These are phyloP conservation scores for Ceratocystis ficicola DNA, from an alignment of 2,329 filamentous ascomycete species.

Conservation along the genomic window DNA sequence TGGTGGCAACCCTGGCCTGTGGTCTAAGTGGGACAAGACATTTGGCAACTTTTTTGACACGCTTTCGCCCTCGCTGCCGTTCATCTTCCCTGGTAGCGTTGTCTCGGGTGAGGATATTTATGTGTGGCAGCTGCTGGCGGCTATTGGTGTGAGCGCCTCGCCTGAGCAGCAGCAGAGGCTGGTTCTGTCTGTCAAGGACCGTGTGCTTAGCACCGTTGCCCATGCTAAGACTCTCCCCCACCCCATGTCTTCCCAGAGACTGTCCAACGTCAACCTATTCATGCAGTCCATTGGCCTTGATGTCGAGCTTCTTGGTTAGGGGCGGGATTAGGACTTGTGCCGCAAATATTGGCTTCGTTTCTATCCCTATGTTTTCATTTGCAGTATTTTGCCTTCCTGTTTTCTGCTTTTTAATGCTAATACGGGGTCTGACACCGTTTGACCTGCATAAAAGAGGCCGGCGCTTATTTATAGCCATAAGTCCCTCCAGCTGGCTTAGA, in stretches of 20 bases:
- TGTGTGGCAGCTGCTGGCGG: constrained; percentile 94
- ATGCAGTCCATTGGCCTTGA: constrained; percentile 98
- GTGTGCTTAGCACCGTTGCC: constrained; percentile 87
- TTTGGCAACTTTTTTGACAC: constrained; percentile 82
- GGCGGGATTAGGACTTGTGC: neutral
- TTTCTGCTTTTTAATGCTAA: constrained; percentile 3
- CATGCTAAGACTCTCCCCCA: constrained; percentile 80
- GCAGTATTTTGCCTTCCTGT: constrained; percentile 7
- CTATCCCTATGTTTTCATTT: constrained; percentile 15
- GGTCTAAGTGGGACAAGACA: constrained; percentile 69
- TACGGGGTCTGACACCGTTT: neutral
- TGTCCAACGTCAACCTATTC: constrained; percentile 92
- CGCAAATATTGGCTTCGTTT: constrained; percentile 12
- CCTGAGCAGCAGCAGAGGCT: constrained; percentile 91
- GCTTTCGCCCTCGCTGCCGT: constrained; percentile 68
- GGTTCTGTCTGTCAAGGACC: constrained; percentile 91
- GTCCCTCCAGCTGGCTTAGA: constrained; percentile 16
- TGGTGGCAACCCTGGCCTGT: constrained; percentile 56
- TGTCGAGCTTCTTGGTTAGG: constrained; percentile 53
- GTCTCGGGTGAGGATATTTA: constrained; percentile 87
- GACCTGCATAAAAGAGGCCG: constrained; percentile 5
- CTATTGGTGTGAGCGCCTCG: constrained; percentile 83
- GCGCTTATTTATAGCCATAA: constrained; percentile 22
- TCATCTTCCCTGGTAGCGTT: constrained; percentile 85
- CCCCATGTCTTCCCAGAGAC: constrained; percentile 69